These are phyloP conservation scores for Heracleum sosnowskyi DNA, from an alignment of 129 eudicot genomes.

Conservation along the genomic window DNA sequence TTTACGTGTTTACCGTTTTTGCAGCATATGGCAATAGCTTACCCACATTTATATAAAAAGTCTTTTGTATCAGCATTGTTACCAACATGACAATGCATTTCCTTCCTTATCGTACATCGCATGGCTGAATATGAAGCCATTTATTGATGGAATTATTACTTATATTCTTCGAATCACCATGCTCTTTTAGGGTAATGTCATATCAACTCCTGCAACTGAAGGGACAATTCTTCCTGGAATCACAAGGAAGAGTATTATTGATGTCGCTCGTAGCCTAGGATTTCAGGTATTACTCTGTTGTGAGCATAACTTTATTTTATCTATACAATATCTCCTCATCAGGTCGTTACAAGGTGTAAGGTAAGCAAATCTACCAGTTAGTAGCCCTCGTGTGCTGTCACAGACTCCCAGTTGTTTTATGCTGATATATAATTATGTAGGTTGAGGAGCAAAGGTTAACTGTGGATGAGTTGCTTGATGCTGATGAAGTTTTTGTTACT, in stretches of 20 bases:
- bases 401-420: not conserved
- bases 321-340: not conserved
- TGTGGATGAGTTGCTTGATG: constrained; percentile 76
- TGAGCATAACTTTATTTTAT: not conserved
- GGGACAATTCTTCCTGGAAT: constrained; percentile 99
- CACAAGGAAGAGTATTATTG: constrained; percentile 88
- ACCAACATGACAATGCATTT: not conserved
- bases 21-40: not conserved
- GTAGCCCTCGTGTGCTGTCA: not conserved
- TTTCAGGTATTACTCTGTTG: constrained; percentile 46
- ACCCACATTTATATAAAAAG: not conserved
- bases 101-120: not conserved
- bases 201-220: constrained; percentile 73
- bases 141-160: not conserved
- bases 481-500: constrained; percentile 86
- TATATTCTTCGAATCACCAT: constrained; percentile 5
- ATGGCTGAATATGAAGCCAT: not conserved
- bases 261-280: constrained; percentile 69
- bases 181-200: constrained; percentile 56
- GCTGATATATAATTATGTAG: constrained; percentile 22
- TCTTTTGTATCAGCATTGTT: not conserved
- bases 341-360: not conserved
- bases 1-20: not conserved
- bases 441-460: constrained; percentile 50
- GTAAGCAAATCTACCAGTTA: not conserved